Conservation (phyloP, 2,329 filamentous ascomycete species). For the Pyrenophora tritici-repentis region DNA sequence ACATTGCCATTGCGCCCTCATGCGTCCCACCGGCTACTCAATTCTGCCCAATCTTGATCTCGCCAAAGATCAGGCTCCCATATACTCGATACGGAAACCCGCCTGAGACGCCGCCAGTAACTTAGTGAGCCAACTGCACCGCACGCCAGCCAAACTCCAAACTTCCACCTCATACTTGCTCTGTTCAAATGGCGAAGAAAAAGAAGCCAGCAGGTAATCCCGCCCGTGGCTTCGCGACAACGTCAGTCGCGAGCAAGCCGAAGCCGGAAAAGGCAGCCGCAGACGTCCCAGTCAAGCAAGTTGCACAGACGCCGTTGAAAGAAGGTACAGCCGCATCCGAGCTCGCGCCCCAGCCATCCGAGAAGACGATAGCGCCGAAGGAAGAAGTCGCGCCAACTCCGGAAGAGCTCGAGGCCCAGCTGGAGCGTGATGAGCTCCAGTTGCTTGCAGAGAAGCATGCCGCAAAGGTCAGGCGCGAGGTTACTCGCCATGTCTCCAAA, state of each 20-base stretch:
- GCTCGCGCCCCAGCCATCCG: constrained; percentile 4
- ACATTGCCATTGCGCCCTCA: constrained; percentile 34
- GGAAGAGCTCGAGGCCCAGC: constrained; percentile 86
- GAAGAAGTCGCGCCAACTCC: constrained; percentile 63
- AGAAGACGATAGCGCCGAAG: constrained; percentile 26
- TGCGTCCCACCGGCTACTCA: constrained; percentile 34
- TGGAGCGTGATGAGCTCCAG: constrained; percentile 90
- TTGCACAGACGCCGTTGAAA: constrained; percentile 16
- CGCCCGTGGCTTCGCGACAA: constrained; percentile 90
- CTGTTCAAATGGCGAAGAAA: constrained; percentile 77
- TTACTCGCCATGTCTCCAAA: constrained; percentile 73
- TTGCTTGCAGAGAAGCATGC: constrained; percentile 83
- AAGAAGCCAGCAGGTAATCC: constrained; percentile 88
- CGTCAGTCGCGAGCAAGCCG: constrained; percentile 82
- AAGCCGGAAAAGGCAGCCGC: constrained; percentile 53
- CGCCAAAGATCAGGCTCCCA: constrained; percentile 42
- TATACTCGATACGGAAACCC: constrained; percentile 42
- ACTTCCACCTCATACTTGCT: constrained; percentile 5
- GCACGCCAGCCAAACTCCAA: neutral
- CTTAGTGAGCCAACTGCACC: neutral
- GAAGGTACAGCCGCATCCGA: constrained; percentile 16
- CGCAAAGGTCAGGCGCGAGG: constrained; percentile 77
- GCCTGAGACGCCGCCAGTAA: constrained; percentile 21
- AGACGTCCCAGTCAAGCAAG: constrained; percentile 25
- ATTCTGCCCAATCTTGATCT: constrained; percentile 42